These are phyloP conservation scores for Clonostachys byssicola DNA, from an alignment of 2,329 filamentous ascomycete species.

Conservation along the genomic window DNA sequence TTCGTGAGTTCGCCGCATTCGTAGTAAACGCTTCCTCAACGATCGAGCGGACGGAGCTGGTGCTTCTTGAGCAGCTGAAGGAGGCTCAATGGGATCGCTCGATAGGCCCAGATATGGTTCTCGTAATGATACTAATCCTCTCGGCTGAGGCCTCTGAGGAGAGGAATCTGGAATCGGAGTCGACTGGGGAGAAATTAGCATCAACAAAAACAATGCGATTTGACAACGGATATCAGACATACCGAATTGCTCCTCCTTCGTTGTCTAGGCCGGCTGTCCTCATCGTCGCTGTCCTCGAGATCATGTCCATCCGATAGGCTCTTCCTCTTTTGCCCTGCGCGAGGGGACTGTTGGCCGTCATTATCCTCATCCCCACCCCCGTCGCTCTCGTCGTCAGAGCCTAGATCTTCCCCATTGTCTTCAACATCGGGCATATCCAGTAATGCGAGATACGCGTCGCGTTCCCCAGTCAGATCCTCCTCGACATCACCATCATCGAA, in stretches of 20 bases:
- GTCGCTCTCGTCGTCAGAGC: conserved; percentile 52
- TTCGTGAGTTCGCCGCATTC: conserved; percentile 75
- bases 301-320: conserved; percentile 70
- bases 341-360: conserved; percentile 27
- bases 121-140: conserved; percentile 54
- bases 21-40: conserved; percentile 69
- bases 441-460: conserved; percentile 79
- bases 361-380: conserved; percentile 40
- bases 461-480: conserved; percentile 69
- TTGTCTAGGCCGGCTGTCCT: conserved; percentile 71
- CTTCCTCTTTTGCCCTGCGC: conserved; percentile 68
- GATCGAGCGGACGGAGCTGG: conserved; percentile 66
- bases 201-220: neutral
- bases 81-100: conserved; percentile 45
- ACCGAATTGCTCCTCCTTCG: conserved; percentile 86
- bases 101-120: conserved; percentile 40
- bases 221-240: conserved; percentile 21
- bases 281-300: conserved; percentile 68
- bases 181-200: conserved; percentile 37
- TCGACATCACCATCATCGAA: conserved; percentile 96
- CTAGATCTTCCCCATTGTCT: conserved; percentile 64
- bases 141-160: conserved; percentile 54
- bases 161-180: conserved; percentile 64
- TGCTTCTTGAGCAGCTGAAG: conserved; percentile 53
- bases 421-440: conserved; percentile 88